These are phyloP conservation scores for Cicer cuneatum DNA, from an alignment of 306 rosid genomes.

Conservation along the genomic window DNA sequence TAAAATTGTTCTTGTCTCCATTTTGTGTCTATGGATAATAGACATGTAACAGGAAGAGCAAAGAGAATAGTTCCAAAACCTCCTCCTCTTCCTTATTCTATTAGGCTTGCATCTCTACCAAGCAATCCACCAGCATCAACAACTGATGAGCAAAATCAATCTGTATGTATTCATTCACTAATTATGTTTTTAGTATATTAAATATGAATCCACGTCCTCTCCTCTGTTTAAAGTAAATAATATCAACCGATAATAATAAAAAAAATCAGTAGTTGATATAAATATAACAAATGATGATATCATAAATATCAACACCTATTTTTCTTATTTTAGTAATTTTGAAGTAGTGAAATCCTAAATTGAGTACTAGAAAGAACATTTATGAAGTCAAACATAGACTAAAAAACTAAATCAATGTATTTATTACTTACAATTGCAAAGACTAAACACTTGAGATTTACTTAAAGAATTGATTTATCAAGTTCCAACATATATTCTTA, in stretches of 20 bases:
- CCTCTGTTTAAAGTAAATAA: neutral
- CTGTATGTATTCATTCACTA: constrained; percentile 44
- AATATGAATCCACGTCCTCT: neutral
- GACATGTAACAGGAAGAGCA: constrained; percentile 66
- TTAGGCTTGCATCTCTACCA: constrained; percentile 45
- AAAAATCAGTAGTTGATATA: neutral
- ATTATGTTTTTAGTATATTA: neutral
- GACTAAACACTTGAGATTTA: too few species aligned
- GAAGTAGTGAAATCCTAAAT: too few species aligned
- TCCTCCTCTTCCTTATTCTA: constrained; percentile 66
- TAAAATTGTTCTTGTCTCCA: neutral
- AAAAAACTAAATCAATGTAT: too few species aligned
- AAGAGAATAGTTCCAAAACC: constrained; percentile 66
- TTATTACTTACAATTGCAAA: too few species aligned
- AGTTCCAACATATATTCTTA: too few species aligned
- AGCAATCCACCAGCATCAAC: constrained; percentile 44
- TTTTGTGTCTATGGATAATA: constrained; percentile 18
- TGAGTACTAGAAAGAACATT: too few species aligned
- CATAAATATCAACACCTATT: too few species aligned
- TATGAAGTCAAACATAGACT: too few species aligned
- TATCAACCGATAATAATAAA: too few species aligned
- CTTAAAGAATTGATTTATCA: too few species aligned
- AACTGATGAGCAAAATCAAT: constrained; percentile 58
- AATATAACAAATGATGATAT: too few species aligned
- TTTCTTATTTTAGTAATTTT: too few species aligned